These are phyloP conservation scores for Suillus subaureus DNA, from an alignment of 768 basidiomycete species.

Conservation along the genomic window DNA sequence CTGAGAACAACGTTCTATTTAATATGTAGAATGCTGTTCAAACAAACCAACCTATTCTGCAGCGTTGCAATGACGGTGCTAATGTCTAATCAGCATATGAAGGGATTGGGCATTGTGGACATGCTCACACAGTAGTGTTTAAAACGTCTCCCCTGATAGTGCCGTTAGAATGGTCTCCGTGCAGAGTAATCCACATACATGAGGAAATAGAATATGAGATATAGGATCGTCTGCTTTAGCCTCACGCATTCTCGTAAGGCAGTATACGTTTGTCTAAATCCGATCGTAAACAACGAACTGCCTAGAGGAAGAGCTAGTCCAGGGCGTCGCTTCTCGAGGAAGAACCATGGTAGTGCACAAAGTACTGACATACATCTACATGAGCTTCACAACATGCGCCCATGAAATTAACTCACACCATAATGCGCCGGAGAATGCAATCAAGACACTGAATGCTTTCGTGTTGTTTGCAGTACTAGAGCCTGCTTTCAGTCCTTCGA, in stretches of 20 bases:
- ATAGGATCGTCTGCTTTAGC: constrained; percentile 73
- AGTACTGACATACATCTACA: constrained; percentile 41
- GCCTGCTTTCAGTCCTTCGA: constrained; percentile 63
- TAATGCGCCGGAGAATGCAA: constrained; percentile 76
- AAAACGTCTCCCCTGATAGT: constrained; percentile 66
- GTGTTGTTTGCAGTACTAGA: constrained; percentile 73
- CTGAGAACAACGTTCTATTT: constrained; percentile 34
- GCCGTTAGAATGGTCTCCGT: neutral
- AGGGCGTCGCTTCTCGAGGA: constrained; percentile 66
- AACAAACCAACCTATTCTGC: constrained; percentile 60
- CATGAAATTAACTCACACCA: constrained; percentile 53
- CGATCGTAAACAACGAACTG: constrained; percentile 59
- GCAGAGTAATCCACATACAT: constrained; percentile 47
- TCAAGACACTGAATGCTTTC: constrained; percentile 72
- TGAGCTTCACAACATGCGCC: neutral
- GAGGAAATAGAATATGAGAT: constrained; percentile 75
- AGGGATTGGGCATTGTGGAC: neutral
- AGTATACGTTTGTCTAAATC: constrained; percentile 66
- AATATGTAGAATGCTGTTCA: neutral
- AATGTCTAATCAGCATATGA: constrained; percentile 6
- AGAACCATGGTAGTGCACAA: constrained; percentile 75
- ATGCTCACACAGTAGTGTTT: constrained; percentile 71
- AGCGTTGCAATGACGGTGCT: constrained; percentile 74
- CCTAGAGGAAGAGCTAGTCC: constrained; percentile 62
- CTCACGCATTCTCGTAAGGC: constrained; percentile 66